Evolutionary conservation across 2,329 filamentous ascomycete genomes (phyloP).

Genomic region (Lasiodiplodia citricola): DNA sequence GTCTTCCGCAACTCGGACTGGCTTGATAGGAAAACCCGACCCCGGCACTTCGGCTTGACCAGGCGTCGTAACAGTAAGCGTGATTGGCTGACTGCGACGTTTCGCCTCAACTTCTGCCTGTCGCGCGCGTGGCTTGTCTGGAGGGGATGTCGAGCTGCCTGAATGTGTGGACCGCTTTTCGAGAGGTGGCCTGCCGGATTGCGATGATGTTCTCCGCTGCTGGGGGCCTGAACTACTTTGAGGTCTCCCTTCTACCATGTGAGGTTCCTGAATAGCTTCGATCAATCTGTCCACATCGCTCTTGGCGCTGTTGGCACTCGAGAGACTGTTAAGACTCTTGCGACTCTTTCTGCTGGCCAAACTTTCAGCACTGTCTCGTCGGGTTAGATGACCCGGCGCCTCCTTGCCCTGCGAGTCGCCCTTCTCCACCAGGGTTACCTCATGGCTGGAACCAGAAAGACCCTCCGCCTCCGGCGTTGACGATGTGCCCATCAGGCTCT

Average conservation of each 20-base stretch:
- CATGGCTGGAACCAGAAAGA: conserved; percentile 47
- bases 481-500: conserved; percentile 25
- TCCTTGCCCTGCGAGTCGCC: not conserved
- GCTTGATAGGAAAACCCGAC: conserved; percentile 50
- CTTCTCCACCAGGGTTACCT: conserved; percentile 65
- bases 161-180: conserved; percentile 11
- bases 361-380: conserved; percentile 49
- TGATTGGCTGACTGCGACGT: conserved; percentile 45
- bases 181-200: not conserved
- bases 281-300: conserved; percentile 75
- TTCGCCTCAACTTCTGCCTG: not conserved
- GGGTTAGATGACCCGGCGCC: not conserved
- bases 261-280: conserved; percentile 70
- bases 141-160: not conserved
- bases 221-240: not conserved
- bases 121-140: not conserved
- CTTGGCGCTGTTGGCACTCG: conserved; percentile 50
- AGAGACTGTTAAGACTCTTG: conserved; percentile 49
- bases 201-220: not conserved
- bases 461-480: conserved; percentile 33
- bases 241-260: conserved; percentile 39
- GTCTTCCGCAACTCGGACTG: conserved; percentile 56
- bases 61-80: conserved; percentile 33
- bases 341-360: conserved; percentile 58
- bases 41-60: conserved; percentile 32